These are phyloP conservation scores for Tephrocybe sp. DNA, from an alignment of 768 basidiomycete genomes.

Conservation along the genomic window DNA sequence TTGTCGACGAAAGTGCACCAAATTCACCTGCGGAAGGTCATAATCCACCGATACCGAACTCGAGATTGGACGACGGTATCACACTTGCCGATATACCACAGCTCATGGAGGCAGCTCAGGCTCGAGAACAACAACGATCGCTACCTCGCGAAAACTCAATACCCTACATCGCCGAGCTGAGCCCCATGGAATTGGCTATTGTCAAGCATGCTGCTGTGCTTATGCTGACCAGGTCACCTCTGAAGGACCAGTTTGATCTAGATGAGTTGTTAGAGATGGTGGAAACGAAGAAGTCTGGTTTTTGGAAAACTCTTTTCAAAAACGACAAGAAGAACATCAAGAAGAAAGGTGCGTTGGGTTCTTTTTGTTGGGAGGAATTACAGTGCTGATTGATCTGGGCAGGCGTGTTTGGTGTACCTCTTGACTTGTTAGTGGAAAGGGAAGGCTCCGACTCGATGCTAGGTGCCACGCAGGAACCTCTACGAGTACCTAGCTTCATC, in stretches of 20 bases:
- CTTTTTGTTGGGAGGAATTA: not conserved
- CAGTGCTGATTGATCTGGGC: not conserved
- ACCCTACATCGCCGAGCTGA: slow-evolving; percentile 83
- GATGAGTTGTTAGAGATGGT: slow-evolving; percentile 94
- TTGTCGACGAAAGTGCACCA: slow-evolving; percentile 78
- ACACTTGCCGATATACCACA: slow-evolving; percentile 94
- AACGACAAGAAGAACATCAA: slow-evolving; percentile 88
- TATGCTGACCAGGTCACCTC: slow-evolving; percentile 69
- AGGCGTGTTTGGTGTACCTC: slow-evolving; percentile 93
- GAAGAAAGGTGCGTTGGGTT: slow-evolving; percentile 66
- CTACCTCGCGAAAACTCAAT: slow-evolving; percentile 73
- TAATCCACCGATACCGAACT: slow-evolving; percentile 28
- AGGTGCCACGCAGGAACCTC: slow-evolving; percentile 79
- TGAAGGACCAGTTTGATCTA: slow-evolving; percentile 81
- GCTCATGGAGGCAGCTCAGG: slow-evolving; percentile 88
- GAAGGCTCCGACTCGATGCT: slow-evolving; percentile 95
- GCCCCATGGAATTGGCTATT: slow-evolving; percentile 80
- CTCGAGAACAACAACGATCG: slow-evolving; percentile 83
- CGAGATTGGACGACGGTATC: slow-evolving; percentile 68
- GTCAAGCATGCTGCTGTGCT: slow-evolving; percentile 90
- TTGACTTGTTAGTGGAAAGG: slow-evolving; percentile 89
- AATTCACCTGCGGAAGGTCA: slow-evolving; percentile 66
- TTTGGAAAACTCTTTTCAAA: slow-evolving; percentile 97
- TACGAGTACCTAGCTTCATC: slow-evolving; percentile 94
- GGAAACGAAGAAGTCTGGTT: slow-evolving; percentile 88